Percentiles rank a stretch among this genome's conserved stretches.
Evolutionary conservation across 75 land plant genomes (phyloP).

Genomic region (Ceratopteris richardii): DNA sequence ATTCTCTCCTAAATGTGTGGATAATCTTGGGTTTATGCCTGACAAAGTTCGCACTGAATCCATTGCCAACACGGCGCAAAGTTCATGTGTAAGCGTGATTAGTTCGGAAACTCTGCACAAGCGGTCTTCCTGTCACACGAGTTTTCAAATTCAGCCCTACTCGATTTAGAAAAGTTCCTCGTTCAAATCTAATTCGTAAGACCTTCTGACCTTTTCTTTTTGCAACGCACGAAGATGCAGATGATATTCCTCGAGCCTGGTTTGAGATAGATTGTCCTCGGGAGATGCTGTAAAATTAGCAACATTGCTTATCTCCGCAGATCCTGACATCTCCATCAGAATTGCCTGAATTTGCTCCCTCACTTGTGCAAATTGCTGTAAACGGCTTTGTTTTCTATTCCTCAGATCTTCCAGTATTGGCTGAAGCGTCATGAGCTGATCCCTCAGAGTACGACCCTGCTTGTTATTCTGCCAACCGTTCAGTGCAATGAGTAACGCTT

Average conservation of each 20-base stretch:
- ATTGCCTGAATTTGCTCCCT: constrained; percentile 47
- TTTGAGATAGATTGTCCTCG: constrained; percentile 50
- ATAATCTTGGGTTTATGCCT: constrained; percentile 2
- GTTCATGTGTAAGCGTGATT: constrained; percentile 81
- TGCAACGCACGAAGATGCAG: constrained; percentile 52
- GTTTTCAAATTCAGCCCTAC: too few relatives aligned
- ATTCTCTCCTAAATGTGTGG: too few relatives aligned
- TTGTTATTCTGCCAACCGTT: too few relatives aligned
- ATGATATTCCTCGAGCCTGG: constrained; percentile 57
- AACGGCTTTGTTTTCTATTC: constrained; percentile 42
- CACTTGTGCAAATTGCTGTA: constrained; percentile 44
- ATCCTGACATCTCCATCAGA: constrained; percentile 30
- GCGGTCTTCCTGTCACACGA: too few relatives aligned
- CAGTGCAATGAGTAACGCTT: too few relatives aligned
- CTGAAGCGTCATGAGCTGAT: constrained; percentile 44
- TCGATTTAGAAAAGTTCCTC: too few relatives aligned
- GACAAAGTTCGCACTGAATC: constrained; percentile 69
- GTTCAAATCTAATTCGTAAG: too few relatives aligned
- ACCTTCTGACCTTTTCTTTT: constrained; percentile 90
- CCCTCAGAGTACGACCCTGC: constrained; percentile 38
- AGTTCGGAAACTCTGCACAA: constrained; percentile 76
- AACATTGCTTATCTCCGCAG: constrained; percentile 5
- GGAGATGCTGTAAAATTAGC: constrained; percentile 17
- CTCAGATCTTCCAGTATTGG: constrained; percentile 58
- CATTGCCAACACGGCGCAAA: constrained; percentile 84